Percentiles rank a stretch among this genome's conserved stretches.
Evolutionary conservation across 805 yeast genomes (phyloP).

Genomic region (Starmerella lactis-condensi): DNA sequence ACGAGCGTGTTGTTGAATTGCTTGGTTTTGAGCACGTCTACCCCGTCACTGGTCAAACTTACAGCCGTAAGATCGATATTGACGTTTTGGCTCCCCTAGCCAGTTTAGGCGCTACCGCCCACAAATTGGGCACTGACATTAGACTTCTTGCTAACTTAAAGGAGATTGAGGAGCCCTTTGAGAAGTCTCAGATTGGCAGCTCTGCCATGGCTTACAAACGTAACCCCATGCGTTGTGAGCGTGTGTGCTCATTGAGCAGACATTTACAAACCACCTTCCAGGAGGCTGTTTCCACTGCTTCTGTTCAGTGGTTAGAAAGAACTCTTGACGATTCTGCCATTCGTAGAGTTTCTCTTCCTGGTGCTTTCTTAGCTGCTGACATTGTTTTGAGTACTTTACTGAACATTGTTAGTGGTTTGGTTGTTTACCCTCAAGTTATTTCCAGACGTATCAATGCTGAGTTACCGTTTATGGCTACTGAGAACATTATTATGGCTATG

Average conservation of each 20-base stretch:
- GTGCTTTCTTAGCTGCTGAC: slow-evolving; percentile 92
- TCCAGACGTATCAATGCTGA: slow-evolving; percentile 89
- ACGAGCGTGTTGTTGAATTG: slow-evolving; percentile 77
- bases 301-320: slow-evolving; percentile 99
- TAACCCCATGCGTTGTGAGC: slow-evolving; percentile 98
- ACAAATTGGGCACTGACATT: slow-evolving; percentile 93
- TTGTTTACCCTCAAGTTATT: slow-evolving; percentile 95
- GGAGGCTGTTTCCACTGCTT: slow-evolving; percentile 90
- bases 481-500: slow-evolving; percentile 98
- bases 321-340: slow-evolving; percentile 96
- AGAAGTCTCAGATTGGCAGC: slow-evolving; percentile 95
- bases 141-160: slow-evolving; percentile 89
- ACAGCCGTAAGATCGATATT: slow-evolving; percentile 92
- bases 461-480: slow-evolving; percentile 98
- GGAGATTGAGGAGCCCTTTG: slow-evolving; percentile 96
- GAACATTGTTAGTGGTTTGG: slow-evolving; percentile 87
- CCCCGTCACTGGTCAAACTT: slow-evolving; percentile 98
- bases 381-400: slow-evolving; percentile 72
- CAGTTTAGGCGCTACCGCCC: slow-evolving; percentile 88
- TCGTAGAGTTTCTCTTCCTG: slow-evolving; percentile 89
- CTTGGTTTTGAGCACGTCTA: slow-evolving; percentile 87
- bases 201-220: slow-evolving; percentile 99
- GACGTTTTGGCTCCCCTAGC: slow-evolving; percentile 85
- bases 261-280: slow-evolving; percentile 79
- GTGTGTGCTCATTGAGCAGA: slow-evolving; percentile 96